These are phyloP conservation scores for Sporisorium graminicola DNA, from an alignment of 1,284 basidiomycete genomes.

Conservation along the genomic window DNA sequence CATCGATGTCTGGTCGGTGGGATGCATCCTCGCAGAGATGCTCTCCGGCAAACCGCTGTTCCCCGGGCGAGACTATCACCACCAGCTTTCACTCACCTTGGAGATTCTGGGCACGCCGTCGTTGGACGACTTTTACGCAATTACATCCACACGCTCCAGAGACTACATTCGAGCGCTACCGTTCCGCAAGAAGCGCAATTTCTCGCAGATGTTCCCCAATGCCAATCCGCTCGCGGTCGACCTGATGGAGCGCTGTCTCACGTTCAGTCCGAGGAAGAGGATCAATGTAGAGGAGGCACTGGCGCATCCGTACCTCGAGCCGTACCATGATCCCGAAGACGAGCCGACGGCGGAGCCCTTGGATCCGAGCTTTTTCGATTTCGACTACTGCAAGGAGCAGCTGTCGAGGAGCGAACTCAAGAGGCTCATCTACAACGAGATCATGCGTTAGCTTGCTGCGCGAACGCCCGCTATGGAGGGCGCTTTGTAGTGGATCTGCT, in stretches of 20 bases:
- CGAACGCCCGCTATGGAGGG: too few relatives aligned
- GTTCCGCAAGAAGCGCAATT: constrained; percentile 86
- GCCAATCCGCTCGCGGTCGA: constrained; percentile 79
- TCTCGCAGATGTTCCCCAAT: constrained; percentile 81
- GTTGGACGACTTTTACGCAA: constrained; percentile 77
- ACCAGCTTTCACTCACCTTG: constrained; percentile 75
- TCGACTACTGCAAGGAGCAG: constrained; percentile 70
- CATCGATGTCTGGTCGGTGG: constrained; percentile 82
- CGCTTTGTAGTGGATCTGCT: not conserved
- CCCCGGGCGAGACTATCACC: constrained; percentile 76
- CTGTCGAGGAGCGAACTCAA: constrained; percentile 70
- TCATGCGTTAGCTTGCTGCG: constrained; percentile 45
- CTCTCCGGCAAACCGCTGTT: constrained; percentile 88
- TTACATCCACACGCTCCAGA: constrained; percentile 84
- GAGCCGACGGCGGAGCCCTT: constrained; percentile 65
- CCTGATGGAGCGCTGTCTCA: constrained; percentile 87
- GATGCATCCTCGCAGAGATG: constrained; percentile 96
- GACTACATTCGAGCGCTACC: constrained; percentile 94
- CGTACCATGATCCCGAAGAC: constrained; percentile 69
- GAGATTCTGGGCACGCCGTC: constrained; percentile 76
- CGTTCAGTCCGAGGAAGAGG: constrained; percentile 72
- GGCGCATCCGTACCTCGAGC: constrained; percentile 67
- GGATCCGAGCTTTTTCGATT: constrained; percentile 67
- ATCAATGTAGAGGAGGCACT: constrained; percentile 68
- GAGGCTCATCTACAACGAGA: constrained; percentile 65